Percentiles rank a stretch among this genome's conserved stretches.
These are phyloP conservation scores for Suillus plorans DNA, from an alignment of 768 basidiomycete species.

Conservation along the genomic window DNA sequence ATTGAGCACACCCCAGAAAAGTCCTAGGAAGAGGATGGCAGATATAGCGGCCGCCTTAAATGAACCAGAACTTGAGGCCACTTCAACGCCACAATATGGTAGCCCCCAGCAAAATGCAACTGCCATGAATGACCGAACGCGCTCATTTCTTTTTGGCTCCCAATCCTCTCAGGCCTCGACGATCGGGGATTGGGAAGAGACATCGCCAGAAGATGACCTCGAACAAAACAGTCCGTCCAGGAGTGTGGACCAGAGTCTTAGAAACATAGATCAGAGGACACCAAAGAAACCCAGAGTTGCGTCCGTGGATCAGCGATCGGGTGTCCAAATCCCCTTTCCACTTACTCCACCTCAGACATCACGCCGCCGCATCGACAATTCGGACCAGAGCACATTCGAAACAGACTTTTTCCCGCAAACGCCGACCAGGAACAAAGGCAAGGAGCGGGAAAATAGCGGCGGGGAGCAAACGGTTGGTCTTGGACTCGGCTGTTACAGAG, in stretches of 20 bases:
- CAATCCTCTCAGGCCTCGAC: slow-evolving; percentile 26
- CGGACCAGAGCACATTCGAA: background rate
- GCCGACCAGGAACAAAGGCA: slow-evolving; percentile 26
- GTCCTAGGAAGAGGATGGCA: slow-evolving; percentile 2
- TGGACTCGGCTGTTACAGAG: background rate
- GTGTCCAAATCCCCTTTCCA: slow-evolving; percentile 3
- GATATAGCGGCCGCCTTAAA: background rate
- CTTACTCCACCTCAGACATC: slow-evolving; percentile 25
- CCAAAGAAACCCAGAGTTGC: slow-evolving; percentile 16
- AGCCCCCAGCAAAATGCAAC: slow-evolving; percentile 12
- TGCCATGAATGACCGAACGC: background rate
- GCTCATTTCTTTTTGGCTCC: background rate
- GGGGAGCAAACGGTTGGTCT: slow-evolving; percentile 17
- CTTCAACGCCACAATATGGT: background rate
- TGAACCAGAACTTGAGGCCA: no score
- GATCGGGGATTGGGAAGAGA: slow-evolving; percentile 21
- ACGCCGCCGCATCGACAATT: slow-evolving; percentile 2
- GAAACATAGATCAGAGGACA: slow-evolving; percentile 15
- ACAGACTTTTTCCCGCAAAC: slow-evolving; percentile 12
- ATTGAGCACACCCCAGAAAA: background rate
- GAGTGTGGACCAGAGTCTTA: background rate
- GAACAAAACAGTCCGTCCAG: slow-evolving; percentile 8
- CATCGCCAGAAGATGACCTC: slow-evolving; percentile 7
- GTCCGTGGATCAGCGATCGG: background rate
- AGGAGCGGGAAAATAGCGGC: slow-evolving; percentile 15